Evolutionary conservation across 805 yeast genomes (phyloP), one percentile per base, ranked within the genome.

Genomic region (Isabelozyma gotoi): DNA sequence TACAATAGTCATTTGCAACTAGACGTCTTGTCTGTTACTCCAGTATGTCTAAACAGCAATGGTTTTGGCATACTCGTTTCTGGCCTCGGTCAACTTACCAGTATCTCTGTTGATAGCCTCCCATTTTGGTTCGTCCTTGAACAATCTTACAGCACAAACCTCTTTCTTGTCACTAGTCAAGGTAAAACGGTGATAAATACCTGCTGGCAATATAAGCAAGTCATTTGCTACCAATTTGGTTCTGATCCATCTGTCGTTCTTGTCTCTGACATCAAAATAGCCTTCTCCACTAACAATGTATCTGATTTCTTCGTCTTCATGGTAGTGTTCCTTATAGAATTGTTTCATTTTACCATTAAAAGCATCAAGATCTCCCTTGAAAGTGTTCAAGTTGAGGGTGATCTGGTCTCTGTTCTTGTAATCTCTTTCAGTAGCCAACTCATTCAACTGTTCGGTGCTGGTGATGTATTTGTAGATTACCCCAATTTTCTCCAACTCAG

Each of bases 91-190:
- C 19, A 50, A 42, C 29, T 55, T 55, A 24, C 61, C 58, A 24
- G 60, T 58, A 27, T 88, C 87, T 47, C 95, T 78, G 57, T 81
- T 79, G 56, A 87, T 77, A 7, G 97, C 96, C 29, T 84, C 80
- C 99, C 99, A 92, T 62, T 90, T 92, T 19, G 98, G 98, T 68
- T 91, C 96, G 54, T 89, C 97, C 63, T 89, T 81, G 71, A 92
- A 92, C 53, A 92, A 67, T 51, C 99, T 74, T 56, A 87, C 62
- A 3, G 98, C 96, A 46, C 78, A 77, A 52, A 92, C 84, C 51
- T 77, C 77, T 61, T 82, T 80, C 39, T 68, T 58, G 15, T 59
- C 56, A 36, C 71, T 65, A 7, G 89, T 76, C 50, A 92, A 73
- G 1, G 97, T 89, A 65, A 92, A 92, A 19, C 99, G 78, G 66